phyloP scores from a whole-genome alignment of 2,329 filamentous ascomycete species.

The Pyrenophora seminiperda region DNA sequence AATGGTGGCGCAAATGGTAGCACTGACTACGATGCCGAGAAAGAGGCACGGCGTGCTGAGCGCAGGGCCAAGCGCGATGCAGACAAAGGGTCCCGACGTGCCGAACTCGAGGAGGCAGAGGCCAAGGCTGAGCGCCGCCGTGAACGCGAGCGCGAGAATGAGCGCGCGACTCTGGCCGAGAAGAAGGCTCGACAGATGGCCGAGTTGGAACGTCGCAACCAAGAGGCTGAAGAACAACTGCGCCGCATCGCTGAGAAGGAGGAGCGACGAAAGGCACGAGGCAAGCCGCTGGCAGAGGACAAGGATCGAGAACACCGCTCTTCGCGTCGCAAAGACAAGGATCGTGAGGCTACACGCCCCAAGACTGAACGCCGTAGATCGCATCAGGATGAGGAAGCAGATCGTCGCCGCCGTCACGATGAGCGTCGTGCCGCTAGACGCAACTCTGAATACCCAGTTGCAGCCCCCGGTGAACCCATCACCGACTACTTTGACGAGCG shows the following conservation, averaged over 20 bases:
- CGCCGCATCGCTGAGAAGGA: constrained; percentile 49
- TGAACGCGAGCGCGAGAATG: constrained; percentile 46
- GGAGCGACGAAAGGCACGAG: constrained; percentile 38
- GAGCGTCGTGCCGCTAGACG: constrained; percentile 50
- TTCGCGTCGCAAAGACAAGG: constrained; percentile 44
- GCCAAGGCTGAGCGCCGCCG: constrained; percentile 45
- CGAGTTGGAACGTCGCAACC: constrained; percentile 47
- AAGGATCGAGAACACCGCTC: constrained; percentile 43
- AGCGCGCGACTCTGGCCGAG: constrained; percentile 40
- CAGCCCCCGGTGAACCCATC: constrained; percentile 44
- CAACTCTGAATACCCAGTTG: constrained; percentile 41
- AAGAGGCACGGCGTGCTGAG: constrained; percentile 47
- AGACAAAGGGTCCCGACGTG: constrained; percentile 43
- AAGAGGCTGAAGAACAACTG: constrained; percentile 46
- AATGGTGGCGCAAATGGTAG: constrained; percentile 36
- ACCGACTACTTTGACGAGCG: constrained; percentile 54
- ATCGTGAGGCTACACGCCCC: constrained; percentile 37
- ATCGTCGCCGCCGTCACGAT: constrained; percentile 50
- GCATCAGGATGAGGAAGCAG: constrained; percentile 45
- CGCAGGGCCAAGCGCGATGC: constrained; percentile 41
- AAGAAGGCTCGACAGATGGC: constrained; percentile 47
- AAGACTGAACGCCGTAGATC: constrained; percentile 43
- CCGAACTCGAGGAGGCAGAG: constrained; percentile 45
- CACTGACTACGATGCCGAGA: constrained; percentile 41
- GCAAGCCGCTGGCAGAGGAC: constrained; percentile 40